Evolutionary conservation across 768 basidiomycete genomes (phyloP), one percentile per base, ranked within the genome.

Genomic region (Fomitopsis serialis): DNA sequence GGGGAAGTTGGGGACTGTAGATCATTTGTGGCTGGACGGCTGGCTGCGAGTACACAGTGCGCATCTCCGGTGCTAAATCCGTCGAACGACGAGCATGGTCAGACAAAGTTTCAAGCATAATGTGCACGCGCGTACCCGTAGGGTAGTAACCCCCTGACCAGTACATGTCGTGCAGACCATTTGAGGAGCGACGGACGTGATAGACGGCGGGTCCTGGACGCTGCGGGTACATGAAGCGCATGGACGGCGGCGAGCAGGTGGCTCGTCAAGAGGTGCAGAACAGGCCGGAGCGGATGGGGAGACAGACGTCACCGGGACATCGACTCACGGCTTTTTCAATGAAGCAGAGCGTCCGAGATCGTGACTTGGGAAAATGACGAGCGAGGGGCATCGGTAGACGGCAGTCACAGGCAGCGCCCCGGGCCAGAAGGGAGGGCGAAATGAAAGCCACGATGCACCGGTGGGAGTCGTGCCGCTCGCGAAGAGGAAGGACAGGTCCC

Each of bases 391-490:
- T 49, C 45, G 50, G 54, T 32, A 51, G 10, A 50, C 32, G 45
- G 25, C 29, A 44, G 29, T 42, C 48, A 48, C 43, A 45, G 54
- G 40, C 52, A 51, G 42, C 23, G 19, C 27, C 45, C 42, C 25
- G 51, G 23, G 53, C 17, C 17, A 17, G 47, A 55, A 54, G 36
- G 52, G 48, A 51, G 55, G 50, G 55, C 29, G 46, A 40, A 50
- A 66, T 66, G 63, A 66, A 66, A 60, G 40, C 17, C 65, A 62
- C 63, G 65, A 56, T 64, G 63, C 59, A 60, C 53, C 54, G 59
- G 56, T 55, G 23, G 54, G 46, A 55, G 57, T 45, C 12, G 22
- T 25, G 24, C 17, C 25, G 13, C 23, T 3, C 10, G 45, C 17
- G 56, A 58, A 53, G 56, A 53, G 58, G 60, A 40, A 61, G 42